Conservation (phyloP, 805 yeast species). For the Cyberlindnera saturnus region DNA sequence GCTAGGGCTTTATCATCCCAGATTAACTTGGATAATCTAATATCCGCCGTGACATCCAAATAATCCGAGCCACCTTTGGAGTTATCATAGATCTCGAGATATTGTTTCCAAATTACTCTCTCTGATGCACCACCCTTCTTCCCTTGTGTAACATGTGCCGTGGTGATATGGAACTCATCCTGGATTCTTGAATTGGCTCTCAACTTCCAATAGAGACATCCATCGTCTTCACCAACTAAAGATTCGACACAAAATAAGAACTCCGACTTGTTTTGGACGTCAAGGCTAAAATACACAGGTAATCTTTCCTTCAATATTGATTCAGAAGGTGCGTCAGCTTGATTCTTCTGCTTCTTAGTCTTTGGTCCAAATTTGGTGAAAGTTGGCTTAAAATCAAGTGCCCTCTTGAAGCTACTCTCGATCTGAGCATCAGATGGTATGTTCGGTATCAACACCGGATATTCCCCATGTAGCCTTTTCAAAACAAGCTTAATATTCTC, state of each 20-base stretch:
- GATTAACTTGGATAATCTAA: slow-evolving; percentile 39
- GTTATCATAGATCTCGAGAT: slow-evolving; percentile 8
- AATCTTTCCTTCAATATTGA: slow-evolving; percentile 10
- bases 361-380: slow-evolving; percentile 31
- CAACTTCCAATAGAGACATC: slow-evolving; percentile 15
- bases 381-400: slow-evolving; percentile 50
- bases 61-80: slow-evolving; percentile 2
- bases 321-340: background rate
- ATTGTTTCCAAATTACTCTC: slow-evolving; percentile 25
- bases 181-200: slow-evolving; percentile 37
- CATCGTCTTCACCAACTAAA: background rate
- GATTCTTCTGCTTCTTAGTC: slow-evolving; percentile 4
- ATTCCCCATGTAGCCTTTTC: slow-evolving; percentile 30
- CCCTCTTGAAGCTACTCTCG: slow-evolving; percentile 41
- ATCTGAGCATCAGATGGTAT: slow-evolving; percentile 38
- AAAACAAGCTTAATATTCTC: slow-evolving; percentile 43
- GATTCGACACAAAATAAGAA: background rate
- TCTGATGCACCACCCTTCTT: slow-evolving; percentile 24
- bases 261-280: slow-evolving; percentile 21
- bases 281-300: slow-evolving; percentile 44
- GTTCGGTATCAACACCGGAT: slow-evolving; percentile 37
- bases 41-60: slow-evolving; percentile 24
- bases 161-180: slow-evolving; percentile 58
- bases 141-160: slow-evolving; percentile 41
- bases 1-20: slow-evolving; percentile 52